Conservation (phyloP, 352 stramenopile genomes). For the Globisporangium uncinulatum region DNA sequence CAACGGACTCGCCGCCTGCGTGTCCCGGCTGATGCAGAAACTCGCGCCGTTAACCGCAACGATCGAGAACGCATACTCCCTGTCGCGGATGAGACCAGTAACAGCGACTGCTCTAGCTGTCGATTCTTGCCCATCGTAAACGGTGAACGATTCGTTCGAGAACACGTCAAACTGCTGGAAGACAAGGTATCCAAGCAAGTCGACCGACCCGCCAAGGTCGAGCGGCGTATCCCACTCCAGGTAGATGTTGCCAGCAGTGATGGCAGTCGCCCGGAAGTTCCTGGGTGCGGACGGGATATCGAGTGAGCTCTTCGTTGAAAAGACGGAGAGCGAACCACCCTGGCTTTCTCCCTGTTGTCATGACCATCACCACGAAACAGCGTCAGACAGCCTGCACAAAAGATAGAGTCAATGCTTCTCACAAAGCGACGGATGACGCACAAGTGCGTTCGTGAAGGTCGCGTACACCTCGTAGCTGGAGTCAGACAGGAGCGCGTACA, state of each 20-base stretch:
- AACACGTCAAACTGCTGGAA: constrained; percentile 27
- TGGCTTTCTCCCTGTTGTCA: constrained; percentile 27
- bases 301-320: constrained; percentile 21
- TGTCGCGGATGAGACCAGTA: constrained; percentile 23
- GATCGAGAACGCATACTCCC: constrained; percentile 37
- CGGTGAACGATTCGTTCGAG: constrained; percentile 23
- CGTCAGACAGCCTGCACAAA: not conserved
- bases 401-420: not conserved
- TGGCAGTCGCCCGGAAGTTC: constrained; percentile 22
- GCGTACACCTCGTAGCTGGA: constrained; percentile 49
- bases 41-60: constrained; percentile 41
- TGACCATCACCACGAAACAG: not conserved
- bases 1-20: constrained; percentile 18
- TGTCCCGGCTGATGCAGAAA: constrained; percentile 31
- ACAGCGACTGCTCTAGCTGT: constrained; percentile 14
- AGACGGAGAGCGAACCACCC: constrained; percentile 13
- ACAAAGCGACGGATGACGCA: constrained; percentile 9
- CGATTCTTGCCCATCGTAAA: constrained; percentile 54
- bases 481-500: constrained; percentile 26
- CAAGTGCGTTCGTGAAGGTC: constrained; percentile 29
- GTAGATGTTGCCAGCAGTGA: constrained; percentile 51
- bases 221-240: constrained; percentile 42
- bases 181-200: constrained; percentile 46
- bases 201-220: constrained; percentile 37
- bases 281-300: constrained; percentile 35